These are phyloP conservation scores for Cyclotella atomus DNA, from an alignment of 108 stramenopile genomes.

Conservation along the genomic window DNA sequence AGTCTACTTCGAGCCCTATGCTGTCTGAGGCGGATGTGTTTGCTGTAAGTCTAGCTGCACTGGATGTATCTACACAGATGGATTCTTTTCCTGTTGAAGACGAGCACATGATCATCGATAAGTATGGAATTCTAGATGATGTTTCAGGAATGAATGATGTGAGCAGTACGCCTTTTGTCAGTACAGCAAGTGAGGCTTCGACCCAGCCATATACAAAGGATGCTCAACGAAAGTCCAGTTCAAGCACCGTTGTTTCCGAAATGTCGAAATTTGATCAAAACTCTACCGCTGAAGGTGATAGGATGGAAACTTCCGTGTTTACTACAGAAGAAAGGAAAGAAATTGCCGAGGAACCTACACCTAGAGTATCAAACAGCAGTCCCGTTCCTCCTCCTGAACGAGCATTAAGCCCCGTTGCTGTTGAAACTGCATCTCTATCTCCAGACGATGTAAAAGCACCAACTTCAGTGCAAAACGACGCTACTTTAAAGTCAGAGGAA, in stretches of 20 bases:
- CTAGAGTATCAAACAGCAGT: background rate
- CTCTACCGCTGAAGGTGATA: too few relatives aligned
- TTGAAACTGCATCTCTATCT: too few relatives aligned
- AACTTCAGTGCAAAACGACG: too few relatives aligned
- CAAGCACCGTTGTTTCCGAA: too few relatives aligned
- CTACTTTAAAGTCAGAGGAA: conserved; percentile 4
- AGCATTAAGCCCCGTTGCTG: too few relatives aligned
- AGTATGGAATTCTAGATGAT: background rate
- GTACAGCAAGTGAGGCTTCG: background rate
- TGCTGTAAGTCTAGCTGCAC: background rate
- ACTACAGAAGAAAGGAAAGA: too few relatives aligned
- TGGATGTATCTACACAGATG: background rate
- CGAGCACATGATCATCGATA: background rate
- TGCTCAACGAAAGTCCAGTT: too few relatives aligned
- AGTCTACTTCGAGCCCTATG: background rate
- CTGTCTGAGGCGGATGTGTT: background rate
- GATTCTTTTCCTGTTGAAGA: background rate
- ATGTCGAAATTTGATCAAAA: too few relatives aligned
- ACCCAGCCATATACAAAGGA: too few relatives aligned
- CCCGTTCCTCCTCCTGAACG: background rate
- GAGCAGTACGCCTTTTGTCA: background rate
- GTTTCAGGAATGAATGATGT: background rate
- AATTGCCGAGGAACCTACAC: background rate
- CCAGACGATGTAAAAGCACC: too few relatives aligned
- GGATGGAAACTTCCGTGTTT: too few relatives aligned